Evolutionary conservation across 192 early-diverging fungal species (phyloP), one percentile per base, ranked within the genome.

Genomic region (Diversispora epigaea): DNA sequence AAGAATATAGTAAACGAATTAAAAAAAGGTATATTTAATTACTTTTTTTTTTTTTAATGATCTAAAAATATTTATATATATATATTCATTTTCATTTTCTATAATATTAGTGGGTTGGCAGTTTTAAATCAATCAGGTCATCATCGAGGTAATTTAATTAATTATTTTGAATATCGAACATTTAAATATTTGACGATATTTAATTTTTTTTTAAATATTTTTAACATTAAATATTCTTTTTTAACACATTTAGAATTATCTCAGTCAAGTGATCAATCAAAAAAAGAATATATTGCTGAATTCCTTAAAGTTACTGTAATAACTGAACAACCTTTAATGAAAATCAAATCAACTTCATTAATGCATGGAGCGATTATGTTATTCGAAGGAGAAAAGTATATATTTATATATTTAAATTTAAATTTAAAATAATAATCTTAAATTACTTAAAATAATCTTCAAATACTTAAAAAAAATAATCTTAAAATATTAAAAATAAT

Each of bases 381-480:
- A 10, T 94, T 90, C 73, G 93, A 95, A 68, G 93, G 93, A 43
- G 93, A 94, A 80, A 80, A 80, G 91, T 93, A 80, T 40, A 79
- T 71, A 47, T 41, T 57, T 46, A n/a, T 32, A 32, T 32, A 32
- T 32, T 32, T 32, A 32, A 32, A 32, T 32, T 32, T 32, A 32
- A 32, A 1, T 2, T 32, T 32, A 32, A 32, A 32, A 32, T 32
- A 32, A 32, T 32, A 32, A 32, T 32, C 2, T 32, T 32, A 11
- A 47, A 49, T 9, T n/a, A n/a, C n/a, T n/a, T 3, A 25, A 41
- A 54, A 39, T 17, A 11, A 32, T 41, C 7, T 46, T 25, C 17
- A 47, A 3, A 19, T 61, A 25, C 22, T 73, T 46, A 41, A 62
- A 5, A 9, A 6, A 3, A 6, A 19, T 7, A 21, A 15, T 49